Percentiles rank a stretch among this genome's conserved stretches.
phyloP scores from a whole-genome alignment of 2,329 filamentous ascomycete species.

The Nakataea oryzae region DNA sequence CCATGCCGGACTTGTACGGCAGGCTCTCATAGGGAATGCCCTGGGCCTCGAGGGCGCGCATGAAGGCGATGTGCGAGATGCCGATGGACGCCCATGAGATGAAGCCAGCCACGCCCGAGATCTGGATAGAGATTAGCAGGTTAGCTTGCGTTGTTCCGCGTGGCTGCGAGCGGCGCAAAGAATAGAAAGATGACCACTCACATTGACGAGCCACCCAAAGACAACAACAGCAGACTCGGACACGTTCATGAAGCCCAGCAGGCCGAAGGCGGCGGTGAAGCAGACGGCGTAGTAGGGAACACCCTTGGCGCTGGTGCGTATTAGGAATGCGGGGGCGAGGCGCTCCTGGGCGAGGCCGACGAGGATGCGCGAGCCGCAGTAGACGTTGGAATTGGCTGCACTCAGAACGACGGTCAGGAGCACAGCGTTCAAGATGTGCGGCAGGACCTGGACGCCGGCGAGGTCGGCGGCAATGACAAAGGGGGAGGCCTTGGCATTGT shows the following conservation, averaged over 20 bases:
- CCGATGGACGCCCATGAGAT: conserved; percentile 61
- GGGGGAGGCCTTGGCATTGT: conserved; percentile 53
- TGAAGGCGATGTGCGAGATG: conserved; percentile 54
- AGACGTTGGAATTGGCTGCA: conserved; percentile 68
- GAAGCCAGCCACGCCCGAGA: conserved; percentile 58
- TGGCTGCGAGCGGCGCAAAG: no score
- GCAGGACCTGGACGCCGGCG: conserved; percentile 53
- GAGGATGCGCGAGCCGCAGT: conserved; percentile 59
- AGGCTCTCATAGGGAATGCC: conserved; percentile 45
- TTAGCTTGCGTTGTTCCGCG: no score
- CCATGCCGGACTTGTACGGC: conserved; percentile 49
- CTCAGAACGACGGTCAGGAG: conserved; percentile 70
- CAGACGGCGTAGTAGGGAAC: conserved; percentile 54
- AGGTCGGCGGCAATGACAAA: conserved; percentile 50
- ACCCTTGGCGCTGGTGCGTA: conserved; percentile 47
- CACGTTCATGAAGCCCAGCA: conserved; percentile 59
- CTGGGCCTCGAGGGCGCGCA: conserved; percentile 45
- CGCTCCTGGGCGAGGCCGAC: conserved; percentile 55
- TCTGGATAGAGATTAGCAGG: conserved; percentile 13
- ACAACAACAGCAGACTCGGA: conserved; percentile 46
- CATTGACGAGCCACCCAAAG: conserved; percentile 63
- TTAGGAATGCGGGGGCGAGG: conserved; percentile 50
- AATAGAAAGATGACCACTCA: background rate
- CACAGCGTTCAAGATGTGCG: conserved; percentile 66
- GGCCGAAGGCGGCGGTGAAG: conserved; percentile 44